Conservation (phyloP, 2,329 filamentous ascomycete genomes). For the Aschersonia sp. region DNA sequence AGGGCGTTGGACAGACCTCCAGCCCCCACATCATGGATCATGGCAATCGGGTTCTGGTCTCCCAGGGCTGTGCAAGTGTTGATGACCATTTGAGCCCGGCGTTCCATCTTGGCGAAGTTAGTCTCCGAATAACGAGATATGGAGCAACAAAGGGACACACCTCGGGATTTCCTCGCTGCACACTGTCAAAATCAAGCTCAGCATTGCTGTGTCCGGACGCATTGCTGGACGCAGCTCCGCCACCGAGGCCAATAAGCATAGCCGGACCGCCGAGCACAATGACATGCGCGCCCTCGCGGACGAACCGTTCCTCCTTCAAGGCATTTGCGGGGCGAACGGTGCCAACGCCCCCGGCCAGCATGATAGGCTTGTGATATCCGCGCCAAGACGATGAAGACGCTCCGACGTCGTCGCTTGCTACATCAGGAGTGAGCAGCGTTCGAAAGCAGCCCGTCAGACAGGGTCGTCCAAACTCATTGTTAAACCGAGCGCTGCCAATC, state of each 20-base stretch:
- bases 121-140: not conserved
- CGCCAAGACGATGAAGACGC: conserved; percentile 41
- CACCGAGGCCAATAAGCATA: conserved; percentile 94
- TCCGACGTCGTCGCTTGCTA: conserved; percentile 5
- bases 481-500: conserved; percentile 88
- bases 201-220: conserved; percentile 78
- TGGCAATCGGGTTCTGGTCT: conserved; percentile 74
- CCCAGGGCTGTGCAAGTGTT: conserved; percentile 83
- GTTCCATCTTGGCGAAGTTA: conserved; percentile 47
- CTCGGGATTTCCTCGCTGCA: conserved; percentile 92
- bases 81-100: conserved; percentile 94
- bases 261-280: conserved; percentile 91
- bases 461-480: conserved; percentile 93
- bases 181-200: conserved; percentile 91
- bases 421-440: conserved; percentile 53
- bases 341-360: conserved; percentile 92
- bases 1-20: conserved; percentile 66
- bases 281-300: conserved; percentile 76
- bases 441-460: conserved; percentile 83
- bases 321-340: conserved; percentile 85
- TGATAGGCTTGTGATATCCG: conserved; percentile 96
- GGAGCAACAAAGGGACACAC: conserved; percentile 1
- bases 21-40: conserved; percentile 96
- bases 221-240: conserved; percentile 86
- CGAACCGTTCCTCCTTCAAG: conserved; percentile 65